Base-by-base conservation (phyloP, 2,329 filamentous ascomycete species). In the Aspergillus fumigatus region DNA sequence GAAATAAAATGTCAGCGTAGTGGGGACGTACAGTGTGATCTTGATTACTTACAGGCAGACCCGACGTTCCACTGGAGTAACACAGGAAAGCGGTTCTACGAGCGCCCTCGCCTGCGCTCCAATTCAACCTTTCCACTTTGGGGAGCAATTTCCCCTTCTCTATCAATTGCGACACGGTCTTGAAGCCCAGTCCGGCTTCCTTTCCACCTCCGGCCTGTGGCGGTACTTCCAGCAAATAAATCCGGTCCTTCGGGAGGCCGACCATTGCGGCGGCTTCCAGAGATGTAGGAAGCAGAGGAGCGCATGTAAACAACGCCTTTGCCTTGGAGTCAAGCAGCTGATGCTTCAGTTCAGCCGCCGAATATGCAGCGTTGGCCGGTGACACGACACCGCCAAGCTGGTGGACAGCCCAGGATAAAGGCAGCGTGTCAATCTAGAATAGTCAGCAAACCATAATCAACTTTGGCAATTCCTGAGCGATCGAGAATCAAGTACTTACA, bases 31-130 rank as follows among this genome's bases (percentile, higher is more conserved):
- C 8, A 11, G 21, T 3, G 19, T 21, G n/a, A 10, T 17, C 38
- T 4, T 26, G 32, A 9, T 41, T 7, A 70, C 80, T 66, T 77
- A 88, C 87, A 17, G 89, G 89, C 40, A 92, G 75, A 3, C 89
- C 89, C 10, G 88, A 92, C 1, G 89, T 93, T 21, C 89, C 89
- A 69, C 86, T 90, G 0, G 88, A 91, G 70, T 90, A 92, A 75
- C 88, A 92, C 48, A 95, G 78, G 68, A 89, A 93, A 0, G 90
- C 88, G 5, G 85, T 85, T 65, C 88, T 86, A 53, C 84, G 83
- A 38, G 82, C 67, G 25, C 69, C 75, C 54, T 79, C 75, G 5
- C 75, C 76, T 8, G 73, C 68, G 14, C 62, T 60, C 76, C 76
- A 79, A 52, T 69, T 70, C 55, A 77, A 54, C 17, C 66, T 70